phyloP scores from a whole-genome alignment of 371 early-diverging fungal species.

The Choanephora cucurbitarum region DNA sequence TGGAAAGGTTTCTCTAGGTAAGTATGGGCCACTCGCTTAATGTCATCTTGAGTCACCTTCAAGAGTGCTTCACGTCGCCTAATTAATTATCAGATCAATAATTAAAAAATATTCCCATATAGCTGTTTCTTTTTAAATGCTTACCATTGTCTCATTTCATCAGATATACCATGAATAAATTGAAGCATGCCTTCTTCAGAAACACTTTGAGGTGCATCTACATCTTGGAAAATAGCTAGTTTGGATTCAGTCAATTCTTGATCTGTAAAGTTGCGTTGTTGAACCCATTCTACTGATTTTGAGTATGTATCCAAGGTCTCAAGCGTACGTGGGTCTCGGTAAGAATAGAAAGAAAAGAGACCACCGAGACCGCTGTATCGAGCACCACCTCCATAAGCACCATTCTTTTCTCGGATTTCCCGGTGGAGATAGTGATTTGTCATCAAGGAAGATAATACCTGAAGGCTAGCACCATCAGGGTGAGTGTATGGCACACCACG shows the following conservation, averaged over 20 bases:
- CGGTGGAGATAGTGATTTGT: conserved; percentile 87
- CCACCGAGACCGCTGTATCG: conserved; percentile 74
- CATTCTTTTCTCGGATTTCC: conserved; percentile 95
- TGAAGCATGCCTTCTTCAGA: conserved; percentile 83
- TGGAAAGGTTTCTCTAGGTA: conserved; percentile 55
- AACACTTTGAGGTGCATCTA: conserved; percentile 86
- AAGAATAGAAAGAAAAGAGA: conserved; percentile 86
- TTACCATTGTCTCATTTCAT: conserved; percentile 85
- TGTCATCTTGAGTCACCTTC: conserved; percentile 67
- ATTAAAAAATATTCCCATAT: background rate
- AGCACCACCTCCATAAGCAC: conserved; percentile 95
- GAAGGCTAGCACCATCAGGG: conserved; percentile 76
- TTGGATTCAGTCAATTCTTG: conserved; percentile 91
- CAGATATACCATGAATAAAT: conserved; percentile 77
- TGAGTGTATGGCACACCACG: conserved; percentile 85
- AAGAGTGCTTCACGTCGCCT: conserved; percentile 80
- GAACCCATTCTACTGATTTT: conserved; percentile 69
- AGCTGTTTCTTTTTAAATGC: too few relatives aligned
- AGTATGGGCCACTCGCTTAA: conserved; percentile 70
- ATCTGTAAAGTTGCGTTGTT: conserved; percentile 49
- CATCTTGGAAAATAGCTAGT: conserved; percentile 80
- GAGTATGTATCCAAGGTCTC: conserved; percentile 75
- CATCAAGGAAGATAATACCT: conserved; percentile 80
- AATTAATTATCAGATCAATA: conserved; percentile 7
- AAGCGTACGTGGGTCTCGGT: conserved; percentile 88